Evolutionary conservation across 106 monocot genomes (phyloP), one percentile per base, ranked within the genome.

Genomic region (Dendrobium nobile): DNA sequence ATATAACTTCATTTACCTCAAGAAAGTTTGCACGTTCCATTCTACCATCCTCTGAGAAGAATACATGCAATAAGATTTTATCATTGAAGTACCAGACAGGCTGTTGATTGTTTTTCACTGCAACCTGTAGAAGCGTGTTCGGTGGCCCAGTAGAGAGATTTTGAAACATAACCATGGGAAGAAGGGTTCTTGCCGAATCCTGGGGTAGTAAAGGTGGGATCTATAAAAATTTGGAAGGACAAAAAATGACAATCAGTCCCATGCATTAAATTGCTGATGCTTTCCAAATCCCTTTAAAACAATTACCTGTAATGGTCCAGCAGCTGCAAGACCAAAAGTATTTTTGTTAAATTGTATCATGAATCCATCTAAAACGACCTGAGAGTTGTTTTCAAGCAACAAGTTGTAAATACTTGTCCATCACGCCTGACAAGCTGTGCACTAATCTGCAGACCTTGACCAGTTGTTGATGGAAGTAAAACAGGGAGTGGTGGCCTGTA

Each of bases 271-370:
- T 17, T 27, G 27, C 28, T 45, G 4, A 56, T 10, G 5, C 7
- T 73, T 9, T 2, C 9, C 3, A 77, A 11, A 2, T 56, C 27
- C 8, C 19, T 41, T 58, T 15, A 51, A 31, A 22, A 15, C 18
- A 58, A 58, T 79, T 47, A 95, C 98, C 88, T 99, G 98, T 37
- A 99, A 84, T 72, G 89, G 84, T 79, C 86, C 89, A 76, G 84
- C 92, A 78, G 92, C 88, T 37, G 93, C 91, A 87, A 99, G 91
- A 77, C 98, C 98, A 81, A 99, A 95, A 67, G 93, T 84, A 78
- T 99, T 99, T 77, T 95, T 99, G 87, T 99, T 99, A 75, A 99
- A 99, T 67, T 95, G 95, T 83, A 99, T 99, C 98, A 99, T 95
- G 81, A 99, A 99, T 9, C 98, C 98, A 86, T 99, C 98, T 31